These are phyloP conservation scores for Agrocybe praecox DNA, from an alignment of 768 basidiomycete genomes.

Conservation along the genomic window DNA sequence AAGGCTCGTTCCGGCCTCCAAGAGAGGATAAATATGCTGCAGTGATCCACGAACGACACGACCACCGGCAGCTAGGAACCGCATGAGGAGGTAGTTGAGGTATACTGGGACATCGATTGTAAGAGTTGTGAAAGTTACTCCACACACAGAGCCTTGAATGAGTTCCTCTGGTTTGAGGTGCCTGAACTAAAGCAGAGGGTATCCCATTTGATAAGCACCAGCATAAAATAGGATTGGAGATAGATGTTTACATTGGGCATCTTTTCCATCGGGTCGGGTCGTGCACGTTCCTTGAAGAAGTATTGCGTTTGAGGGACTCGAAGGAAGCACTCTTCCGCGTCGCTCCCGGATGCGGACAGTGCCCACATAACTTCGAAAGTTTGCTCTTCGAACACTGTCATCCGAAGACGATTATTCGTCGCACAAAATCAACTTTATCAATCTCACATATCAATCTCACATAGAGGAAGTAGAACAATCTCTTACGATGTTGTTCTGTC, in stretches of 20 bases:
- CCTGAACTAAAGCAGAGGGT: conserved; percentile 37
- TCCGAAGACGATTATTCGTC: not conserved
- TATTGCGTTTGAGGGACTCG: conserved; percentile 67
- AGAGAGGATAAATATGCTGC: conserved; percentile 69
- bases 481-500: conserved; percentile 54
- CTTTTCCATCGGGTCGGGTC: conserved; percentile 45
- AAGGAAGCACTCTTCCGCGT: conserved; percentile 63
- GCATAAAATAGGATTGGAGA: not conserved
- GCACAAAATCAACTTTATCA: not conserved
- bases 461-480: not conserved
- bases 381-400: conserved; percentile 65
- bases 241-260: conserved; percentile 52
- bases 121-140: conserved; percentile 65
- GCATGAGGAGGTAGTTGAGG: conserved; percentile 67
- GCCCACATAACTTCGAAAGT: conserved; percentile 78
- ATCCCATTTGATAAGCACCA: too few species aligned
- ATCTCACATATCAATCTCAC: too few species aligned
- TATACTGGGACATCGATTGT: conserved; percentile 74
- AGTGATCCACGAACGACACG: conserved; percentile 56
- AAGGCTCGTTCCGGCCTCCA: conserved; percentile 58
- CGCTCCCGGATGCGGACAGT: conserved; percentile 60
- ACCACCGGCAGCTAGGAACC: conserved; percentile 69
- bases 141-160: conserved; percentile 37
- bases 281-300: conserved; percentile 40
- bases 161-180: conserved; percentile 34